Conservation (phyloP, 495 filamentous ascomycete genomes). For the Podospora didyma region DNA sequence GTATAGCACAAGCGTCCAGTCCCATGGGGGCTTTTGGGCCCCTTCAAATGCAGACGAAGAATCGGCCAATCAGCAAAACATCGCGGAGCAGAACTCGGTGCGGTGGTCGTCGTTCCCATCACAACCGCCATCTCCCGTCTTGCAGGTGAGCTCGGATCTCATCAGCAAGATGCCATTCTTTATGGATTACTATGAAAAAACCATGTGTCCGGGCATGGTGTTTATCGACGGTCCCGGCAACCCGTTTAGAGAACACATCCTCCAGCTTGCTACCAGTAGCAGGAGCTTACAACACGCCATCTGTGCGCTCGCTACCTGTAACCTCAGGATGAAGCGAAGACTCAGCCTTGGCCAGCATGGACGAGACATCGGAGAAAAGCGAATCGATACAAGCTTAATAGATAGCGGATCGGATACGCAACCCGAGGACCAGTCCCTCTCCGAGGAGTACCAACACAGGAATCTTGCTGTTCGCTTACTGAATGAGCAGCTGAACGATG, state of each 20-base stretch:
- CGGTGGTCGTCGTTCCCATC: conserved; percentile 25
- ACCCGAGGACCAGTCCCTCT: conserved; percentile 46
- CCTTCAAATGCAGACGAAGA: conserved; percentile 39
- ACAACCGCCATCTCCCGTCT: conserved; percentile 21
- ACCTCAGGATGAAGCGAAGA: conserved; percentile 61
- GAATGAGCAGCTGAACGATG: conserved; percentile 77
- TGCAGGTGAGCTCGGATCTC: conserved; percentile 47
- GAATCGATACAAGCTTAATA: conserved; percentile 30
- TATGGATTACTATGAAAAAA: conserved; percentile 78
- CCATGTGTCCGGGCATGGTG: conserved; percentile 86
- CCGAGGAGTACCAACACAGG: conserved; percentile 82
- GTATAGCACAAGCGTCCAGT: conserved; percentile 43
- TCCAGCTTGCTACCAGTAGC: conserved; percentile 72
- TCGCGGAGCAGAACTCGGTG: conserved; percentile 19
- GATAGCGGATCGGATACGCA: conserved; percentile 33
- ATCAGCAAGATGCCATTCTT: conserved; percentile 57
- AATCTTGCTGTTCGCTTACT: conserved; percentile 74
- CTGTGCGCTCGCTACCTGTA: conserved; percentile 83
- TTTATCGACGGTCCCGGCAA: conserved; percentile 82
- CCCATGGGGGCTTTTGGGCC: conserved; percentile 40
- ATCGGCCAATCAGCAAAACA: conserved; percentile 30
- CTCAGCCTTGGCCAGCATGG: conserved; percentile 49
- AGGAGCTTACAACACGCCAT: conserved; percentile 87
- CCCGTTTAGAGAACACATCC: conserved; percentile 80
- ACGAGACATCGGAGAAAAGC: conserved; percentile 33